A percentile compares a stretch with the other conserved stretches of the same genome.
These are phyloP conservation scores for Trichoderma lentiforme DNA, from an alignment of 2,329 filamentous ascomycete species.

Conservation along the genomic window DNA sequence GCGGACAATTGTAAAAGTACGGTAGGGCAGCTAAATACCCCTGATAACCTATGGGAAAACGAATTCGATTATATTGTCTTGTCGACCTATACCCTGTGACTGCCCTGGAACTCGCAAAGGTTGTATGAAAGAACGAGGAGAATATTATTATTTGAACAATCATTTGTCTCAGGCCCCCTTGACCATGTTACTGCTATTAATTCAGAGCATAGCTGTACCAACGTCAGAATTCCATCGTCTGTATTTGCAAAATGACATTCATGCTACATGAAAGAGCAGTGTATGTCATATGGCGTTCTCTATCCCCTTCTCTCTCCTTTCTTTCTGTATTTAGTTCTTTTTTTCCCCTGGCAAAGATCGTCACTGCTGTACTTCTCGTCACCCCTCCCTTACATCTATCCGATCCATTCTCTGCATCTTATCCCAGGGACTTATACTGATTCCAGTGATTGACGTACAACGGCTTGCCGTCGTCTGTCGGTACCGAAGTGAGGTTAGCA, in stretches of 20 bases:
- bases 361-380: not conserved
- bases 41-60: constrained; percentile 23
- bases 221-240: not conserved
- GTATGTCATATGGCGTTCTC: not conserved
- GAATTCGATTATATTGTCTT: constrained; percentile 1
- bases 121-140: not conserved
- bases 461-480: constrained; percentile 29
- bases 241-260: not conserved
- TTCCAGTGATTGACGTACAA: constrained; percentile 39
- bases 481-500: constrained; percentile 34
- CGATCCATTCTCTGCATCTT: not conserved
- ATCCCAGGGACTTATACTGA: constrained; percentile 25
- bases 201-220: not conserved
- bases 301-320: not conserved
- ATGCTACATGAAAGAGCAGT: not conserved
- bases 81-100: not conserved
- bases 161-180: not conserved
- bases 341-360: not conserved
- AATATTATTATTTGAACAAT: not conserved
- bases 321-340: too few species aligned
- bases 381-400: not conserved
- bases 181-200: not conserved
- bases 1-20: constrained; percentile 17
- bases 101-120: not conserved
- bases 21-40: constrained; percentile 20